Evolutionary conservation across 495 filamentous ascomycete genomes (phyloP).

Genomic region (Niebla homalea): DNA sequence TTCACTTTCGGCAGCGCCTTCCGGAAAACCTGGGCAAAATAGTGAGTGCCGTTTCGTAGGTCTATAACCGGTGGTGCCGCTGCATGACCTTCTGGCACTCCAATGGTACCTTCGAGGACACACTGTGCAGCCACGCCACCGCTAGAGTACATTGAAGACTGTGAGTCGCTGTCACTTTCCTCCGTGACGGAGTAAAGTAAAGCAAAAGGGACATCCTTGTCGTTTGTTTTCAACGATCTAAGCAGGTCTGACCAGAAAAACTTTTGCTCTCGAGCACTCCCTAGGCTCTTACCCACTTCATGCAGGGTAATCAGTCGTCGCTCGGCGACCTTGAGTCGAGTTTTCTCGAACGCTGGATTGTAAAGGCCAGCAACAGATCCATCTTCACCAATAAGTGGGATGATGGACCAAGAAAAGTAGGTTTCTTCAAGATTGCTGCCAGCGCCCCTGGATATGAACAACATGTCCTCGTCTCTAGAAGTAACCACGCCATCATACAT

Average conservation of each 20-base stretch:
- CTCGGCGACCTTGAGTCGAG: slow-evolving; percentile 48
- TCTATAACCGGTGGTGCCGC: slow-evolving; percentile 41
- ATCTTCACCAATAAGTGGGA: slow-evolving; percentile 49
- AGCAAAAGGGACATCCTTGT: slow-evolving; percentile 49
- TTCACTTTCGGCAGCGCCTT: slow-evolving; percentile 47
- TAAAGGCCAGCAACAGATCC: slow-evolving; percentile 51
- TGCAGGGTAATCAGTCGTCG: slow-evolving; percentile 52
- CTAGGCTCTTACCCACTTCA: slow-evolving; percentile 56
- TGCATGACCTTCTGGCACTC: slow-evolving; percentile 46
- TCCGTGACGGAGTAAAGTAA: slow-evolving; percentile 49
- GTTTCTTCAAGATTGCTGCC: slow-evolving; percentile 49
- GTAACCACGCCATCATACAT: slow-evolving; percentile 48
- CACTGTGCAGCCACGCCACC: slow-evolving; percentile 38
- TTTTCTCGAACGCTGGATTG: slow-evolving; percentile 59
- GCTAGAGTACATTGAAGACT: slow-evolving; percentile 48
- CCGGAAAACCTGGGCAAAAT: slow-evolving; percentile 51
- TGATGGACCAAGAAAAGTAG: slow-evolving; percentile 56
- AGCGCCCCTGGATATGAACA: slow-evolving; percentile 41
- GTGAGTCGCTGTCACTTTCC: slow-evolving; percentile 44
- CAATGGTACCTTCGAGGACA: slow-evolving; percentile 46
- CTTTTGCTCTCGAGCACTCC: slow-evolving; percentile 50
- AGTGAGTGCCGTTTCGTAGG: slow-evolving; percentile 44
- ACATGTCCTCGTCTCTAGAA: slow-evolving; percentile 60
- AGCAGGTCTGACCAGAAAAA: slow-evolving; percentile 47
- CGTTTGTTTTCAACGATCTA: slow-evolving; percentile 45